phyloP scores from a whole-genome alignment of 2,329 filamentous ascomycete genomes.

The Tolypocladium nubicola region DNA sequence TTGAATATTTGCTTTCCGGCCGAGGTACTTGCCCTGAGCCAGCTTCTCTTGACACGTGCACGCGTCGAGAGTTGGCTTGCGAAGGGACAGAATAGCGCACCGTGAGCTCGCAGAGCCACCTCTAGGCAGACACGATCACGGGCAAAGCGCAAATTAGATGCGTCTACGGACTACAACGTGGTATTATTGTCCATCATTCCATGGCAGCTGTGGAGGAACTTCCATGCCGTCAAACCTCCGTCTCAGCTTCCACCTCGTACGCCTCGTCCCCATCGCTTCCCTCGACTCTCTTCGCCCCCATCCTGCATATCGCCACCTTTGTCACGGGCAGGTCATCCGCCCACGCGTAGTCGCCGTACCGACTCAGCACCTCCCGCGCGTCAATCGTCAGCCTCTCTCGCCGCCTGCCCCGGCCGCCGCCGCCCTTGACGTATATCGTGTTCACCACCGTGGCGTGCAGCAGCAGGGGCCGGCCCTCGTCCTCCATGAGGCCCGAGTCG shows the following conservation, averaged over 20 bases:
- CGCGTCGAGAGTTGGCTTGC: too few relatives aligned
- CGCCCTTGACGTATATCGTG: slow-evolving; percentile 59
- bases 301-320: slow-evolving; percentile 67
- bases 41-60: too few relatives aligned
- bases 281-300: slow-evolving; percentile 65
- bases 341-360: slow-evolving; percentile 60
- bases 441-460: slow-evolving; percentile 83
- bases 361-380: slow-evolving; percentile 42
- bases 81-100: too few relatives aligned
- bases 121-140: too few relatives aligned
- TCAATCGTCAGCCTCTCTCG: slow-evolving; percentile 38
- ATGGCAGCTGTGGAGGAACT: too few relatives aligned
- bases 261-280: slow-evolving; percentile 37
- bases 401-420: slow-evolving; percentile 16
- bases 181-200: too few relatives aligned
- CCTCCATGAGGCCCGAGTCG: slow-evolving; percentile 45
- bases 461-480: slow-evolving; percentile 49
- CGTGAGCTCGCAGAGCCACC: too few relatives aligned
- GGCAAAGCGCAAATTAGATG: too few relatives aligned
- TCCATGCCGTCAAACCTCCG: slow-evolving; percentile 17
- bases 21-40: too few relatives aligned
- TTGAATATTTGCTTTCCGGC: not conserved
- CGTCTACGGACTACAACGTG: too few relatives aligned
- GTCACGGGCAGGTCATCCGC: slow-evolving; percentile 57
- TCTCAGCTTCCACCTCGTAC: slow-evolving; percentile 43